Percentiles rank a stretch among this genome's conserved stretches.
Conservation (phyloP, 331 rosid species). For the Malus hybrid region DNA sequence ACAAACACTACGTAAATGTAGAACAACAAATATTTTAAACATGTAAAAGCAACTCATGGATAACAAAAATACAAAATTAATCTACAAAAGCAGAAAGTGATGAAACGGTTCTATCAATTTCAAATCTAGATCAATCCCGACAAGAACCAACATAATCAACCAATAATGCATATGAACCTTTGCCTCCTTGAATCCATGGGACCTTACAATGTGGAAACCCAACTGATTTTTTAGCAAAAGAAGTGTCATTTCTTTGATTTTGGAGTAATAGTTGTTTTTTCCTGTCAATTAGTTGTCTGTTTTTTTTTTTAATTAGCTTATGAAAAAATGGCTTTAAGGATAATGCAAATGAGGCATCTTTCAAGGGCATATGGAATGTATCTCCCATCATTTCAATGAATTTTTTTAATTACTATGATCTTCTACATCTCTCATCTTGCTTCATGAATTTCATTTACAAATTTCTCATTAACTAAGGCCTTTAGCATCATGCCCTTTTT, state of each 20-base stretch:
- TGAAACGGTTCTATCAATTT: too few relatives aligned
- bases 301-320: conserved; percentile 24
- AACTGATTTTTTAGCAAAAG: neutral
- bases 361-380: conserved; percentile 72
- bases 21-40: too few relatives aligned
- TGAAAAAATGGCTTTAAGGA: conserved; percentile 42
- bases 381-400: conserved; percentile 53
- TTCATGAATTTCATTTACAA: conserved; percentile 30
- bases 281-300: conserved; percentile 65
- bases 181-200: too few relatives aligned
- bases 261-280: conserved; percentile 21
- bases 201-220: too few relatives aligned
- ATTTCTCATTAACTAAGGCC: too few relatives aligned
- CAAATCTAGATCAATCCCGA: too few relatives aligned
- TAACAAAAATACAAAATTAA: too few relatives aligned
- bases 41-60: too few relatives aligned
- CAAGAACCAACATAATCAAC: too few relatives aligned
- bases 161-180: too few relatives aligned
- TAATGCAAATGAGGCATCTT: conserved; percentile 41
- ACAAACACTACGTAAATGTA: too few relatives aligned
- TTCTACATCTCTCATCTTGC: conserved; percentile 28
- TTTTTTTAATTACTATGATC: conserved; percentile 28
- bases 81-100: too few relatives aligned
- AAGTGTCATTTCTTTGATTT: conserved; percentile 5
- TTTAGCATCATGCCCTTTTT: neutral